Base-by-base conservation (phyloP, 2,329 filamentous ascomycete genomes). In the Zalaria obscura region DNA sequence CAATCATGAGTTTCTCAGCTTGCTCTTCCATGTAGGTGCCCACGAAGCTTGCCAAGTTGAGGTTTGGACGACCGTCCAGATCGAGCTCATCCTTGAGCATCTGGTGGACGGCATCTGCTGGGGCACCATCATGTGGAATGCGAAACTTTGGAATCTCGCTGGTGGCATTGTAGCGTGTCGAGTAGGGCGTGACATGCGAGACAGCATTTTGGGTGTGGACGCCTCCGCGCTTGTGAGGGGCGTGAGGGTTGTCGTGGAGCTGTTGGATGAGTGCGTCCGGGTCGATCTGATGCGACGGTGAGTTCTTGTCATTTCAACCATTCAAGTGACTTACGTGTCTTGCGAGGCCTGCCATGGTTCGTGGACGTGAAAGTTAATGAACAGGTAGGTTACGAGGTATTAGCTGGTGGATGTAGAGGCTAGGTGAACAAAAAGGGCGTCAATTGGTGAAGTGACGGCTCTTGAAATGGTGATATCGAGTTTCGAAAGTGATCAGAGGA, bases 21-120 rank as follows among this genome's bases (percentile, higher is more conserved):
- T 48, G 72, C 7, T 69, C 67, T 53, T 84, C 80, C 74, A 83
- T 78, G 52, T 80, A 83, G 1, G 80, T 84, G 32, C 75, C 73
- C 1, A 84, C 80, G 45, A 84, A 84, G 50, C 73, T 75, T 47
- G 80, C 78, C 26, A 82, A 60, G 52, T 84, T 84, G 47, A 83
- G 61, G 49, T 78, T 80, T 0, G 80, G 79, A 38, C 70, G 68
- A 27, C 78, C 76, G 51, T 81, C 76, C 2, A 81, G 64, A 55
- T 80, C 74, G 31, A 78, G 57, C 50, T 80, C 75, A 54, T 65
- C 63, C 44, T 64, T 64, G 45, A 67, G 53, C 57, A 84, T 67
- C 48, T 80, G 75, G 50, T 80, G 75, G 1, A 80, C 78, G 0
- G 74, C 70, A 48, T 80, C 76, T 6, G 73, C 70, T 0, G 73